A percentile compares a stretch with the other conserved stretches of the same genome.
phyloP scores from a whole-genome alignment of 306 rosid genomes.

The Lathyrus sativus region DNA sequence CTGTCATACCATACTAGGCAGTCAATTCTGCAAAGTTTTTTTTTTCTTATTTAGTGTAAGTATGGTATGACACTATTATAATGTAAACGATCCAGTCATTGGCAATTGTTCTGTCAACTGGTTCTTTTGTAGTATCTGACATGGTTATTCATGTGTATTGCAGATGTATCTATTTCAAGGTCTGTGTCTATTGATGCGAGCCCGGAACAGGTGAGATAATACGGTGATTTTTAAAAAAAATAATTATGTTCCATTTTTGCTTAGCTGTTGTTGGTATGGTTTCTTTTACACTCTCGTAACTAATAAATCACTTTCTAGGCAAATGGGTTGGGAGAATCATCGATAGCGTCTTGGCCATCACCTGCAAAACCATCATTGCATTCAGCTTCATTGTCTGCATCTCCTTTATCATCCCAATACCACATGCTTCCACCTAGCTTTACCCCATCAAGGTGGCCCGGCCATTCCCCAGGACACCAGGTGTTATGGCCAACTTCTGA shows the following conservation, averaged over 20 bases:
- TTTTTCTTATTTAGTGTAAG: neutral
- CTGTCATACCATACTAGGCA: neutral
- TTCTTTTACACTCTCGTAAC: constrained; percentile 22
- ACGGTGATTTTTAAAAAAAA: neutral
- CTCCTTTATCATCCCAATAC: constrained; percentile 68
- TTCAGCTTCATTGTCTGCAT: constrained; percentile 64
- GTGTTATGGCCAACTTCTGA: constrained; percentile 66
- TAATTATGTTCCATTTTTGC: neutral
- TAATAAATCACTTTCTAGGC: constrained; percentile 50
- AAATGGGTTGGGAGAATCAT: constrained; percentile 59
- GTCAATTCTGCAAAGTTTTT: neutral
- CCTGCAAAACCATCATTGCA: constrained; percentile 65
- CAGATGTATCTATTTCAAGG: constrained; percentile 73
- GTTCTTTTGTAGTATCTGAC: constrained; percentile 38
- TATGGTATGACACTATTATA: constrained; percentile 7
- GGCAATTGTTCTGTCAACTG: constrained; percentile 19
- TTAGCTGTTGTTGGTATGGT: constrained; percentile 11
- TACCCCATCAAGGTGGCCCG: constrained; percentile 58
- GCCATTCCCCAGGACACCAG: constrained; percentile 71
- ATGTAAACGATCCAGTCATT: constrained; percentile 11
- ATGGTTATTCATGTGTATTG: constrained; percentile 31
- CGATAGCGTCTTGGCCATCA: constrained; percentile 55
- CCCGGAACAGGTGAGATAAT: constrained; percentile 67
- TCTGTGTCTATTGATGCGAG: constrained; percentile 67
- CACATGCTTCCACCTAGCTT: constrained; percentile 58